Conservation (phyloP, 148 eudicot species). For the Agrostemma githago region DNA sequence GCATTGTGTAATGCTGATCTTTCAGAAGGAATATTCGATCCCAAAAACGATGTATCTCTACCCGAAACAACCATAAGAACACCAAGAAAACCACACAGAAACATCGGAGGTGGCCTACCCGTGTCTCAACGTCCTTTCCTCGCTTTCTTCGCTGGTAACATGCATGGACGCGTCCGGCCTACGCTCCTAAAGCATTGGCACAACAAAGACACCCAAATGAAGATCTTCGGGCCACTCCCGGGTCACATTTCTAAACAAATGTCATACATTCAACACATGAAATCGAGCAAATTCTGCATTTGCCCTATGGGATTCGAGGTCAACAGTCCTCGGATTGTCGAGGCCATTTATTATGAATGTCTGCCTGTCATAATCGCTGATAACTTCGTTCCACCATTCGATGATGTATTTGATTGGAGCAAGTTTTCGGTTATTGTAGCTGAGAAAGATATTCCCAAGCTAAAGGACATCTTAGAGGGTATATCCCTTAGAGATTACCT, state of each 20-base stretch:
- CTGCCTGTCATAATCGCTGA: conserved; percentile 91
- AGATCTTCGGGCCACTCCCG: conserved; percentile 65
- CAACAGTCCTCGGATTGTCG: conserved; percentile 91
- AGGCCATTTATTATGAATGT: conserved; percentile 87
- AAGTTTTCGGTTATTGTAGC: conserved; percentile 65
- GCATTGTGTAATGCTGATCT: too few species aligned
- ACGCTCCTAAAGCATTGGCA: conserved; percentile 62
- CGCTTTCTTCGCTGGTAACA: conserved; percentile 82
- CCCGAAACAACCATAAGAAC: conserved; percentile 76
- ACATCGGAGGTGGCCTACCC: conserved; percentile 64
- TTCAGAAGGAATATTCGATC: too few species aligned
- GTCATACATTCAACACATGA: conserved; percentile 77
- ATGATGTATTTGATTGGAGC: conserved; percentile 74
- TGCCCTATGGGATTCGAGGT: conserved; percentile 98
- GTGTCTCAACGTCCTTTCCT: conserved; percentile 81
- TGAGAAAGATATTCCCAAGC: conserved; percentile 77
- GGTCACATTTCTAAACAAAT: conserved; percentile 40
- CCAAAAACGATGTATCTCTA: too few species aligned
- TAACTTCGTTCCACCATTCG: conserved; percentile 65
- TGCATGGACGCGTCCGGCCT: conserved; percentile 89
- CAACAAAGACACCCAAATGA: conserved; percentile 58
- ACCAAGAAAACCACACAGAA: conserved; percentile 52
- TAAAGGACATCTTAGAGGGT: conserved; percentile 62
- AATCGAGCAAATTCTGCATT: conserved; percentile 83
- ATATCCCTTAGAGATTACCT: conserved; percentile 55